A percentile compares a stretch with the other conserved stretches of the same genome.
phyloP scores from a whole-genome alignment of 306 rosid genomes.

The Inga oerstediana region DNA sequence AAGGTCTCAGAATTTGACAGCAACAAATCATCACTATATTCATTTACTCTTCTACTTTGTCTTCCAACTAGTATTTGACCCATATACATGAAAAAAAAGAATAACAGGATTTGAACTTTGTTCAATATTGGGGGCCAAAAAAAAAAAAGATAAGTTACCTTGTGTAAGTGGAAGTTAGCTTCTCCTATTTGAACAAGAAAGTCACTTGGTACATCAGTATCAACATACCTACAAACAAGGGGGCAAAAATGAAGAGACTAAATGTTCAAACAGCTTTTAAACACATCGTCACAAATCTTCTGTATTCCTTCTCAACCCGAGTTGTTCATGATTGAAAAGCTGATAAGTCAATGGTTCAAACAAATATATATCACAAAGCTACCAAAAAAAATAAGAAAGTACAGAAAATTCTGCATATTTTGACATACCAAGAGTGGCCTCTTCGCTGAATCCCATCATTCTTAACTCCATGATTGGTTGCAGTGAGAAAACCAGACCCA shows the following conservation, averaged over 20 bases:
- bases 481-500: constrained; percentile 64
- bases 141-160: constrained; percentile 52
- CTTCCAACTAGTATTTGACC: neutral
- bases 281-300: neutral
- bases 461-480: constrained; percentile 70
- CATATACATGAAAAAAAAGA: neutral
- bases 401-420: neutral
- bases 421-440: constrained; percentile 80
- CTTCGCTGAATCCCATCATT: constrained; percentile 79
- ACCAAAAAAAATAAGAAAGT: neutral
- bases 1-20: constrained; percentile 33
- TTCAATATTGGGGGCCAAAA: neutral
- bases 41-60: neutral
- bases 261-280: constrained; percentile 10
- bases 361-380: neutral
- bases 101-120: neutral
- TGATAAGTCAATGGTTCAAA: neutral
- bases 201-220: constrained; percentile 95
- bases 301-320: neutral
- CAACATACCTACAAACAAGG: constrained; percentile 65
- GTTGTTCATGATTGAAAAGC: constrained; percentile 10
- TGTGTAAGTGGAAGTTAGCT: constrained; percentile 77
- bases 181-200: constrained; percentile 72
- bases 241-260: neutral
- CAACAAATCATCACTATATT: neutral